Conservation (phyloP, 169 alveolate species). For the Perkinsus marinus region DNA sequence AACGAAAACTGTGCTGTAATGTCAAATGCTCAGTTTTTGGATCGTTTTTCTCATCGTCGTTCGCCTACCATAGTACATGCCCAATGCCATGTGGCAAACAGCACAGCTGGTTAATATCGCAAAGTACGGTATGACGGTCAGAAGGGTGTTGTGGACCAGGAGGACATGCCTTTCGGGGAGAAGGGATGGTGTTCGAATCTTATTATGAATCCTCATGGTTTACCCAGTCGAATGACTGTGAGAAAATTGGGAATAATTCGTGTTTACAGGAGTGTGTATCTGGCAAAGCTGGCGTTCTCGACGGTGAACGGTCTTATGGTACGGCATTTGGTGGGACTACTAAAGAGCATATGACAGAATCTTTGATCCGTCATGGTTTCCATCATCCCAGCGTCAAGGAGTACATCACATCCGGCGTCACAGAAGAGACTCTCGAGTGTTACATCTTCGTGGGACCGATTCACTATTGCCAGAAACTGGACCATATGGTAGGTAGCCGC, state of each 20-base stretch:
- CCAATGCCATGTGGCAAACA: background rate
- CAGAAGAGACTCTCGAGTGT: conserved; percentile 95
- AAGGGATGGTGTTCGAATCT: conserved; percentile 99
- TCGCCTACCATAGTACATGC: no score
- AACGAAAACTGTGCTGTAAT: no score
- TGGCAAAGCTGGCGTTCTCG: conserved; percentile 80
- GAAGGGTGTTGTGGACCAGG: conserved; percentile 94
- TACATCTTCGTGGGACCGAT: conserved; percentile 96
- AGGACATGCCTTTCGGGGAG: conserved; percentile 94
- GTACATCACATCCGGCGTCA: conserved; percentile 86
- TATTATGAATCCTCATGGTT: conserved; percentile 99
- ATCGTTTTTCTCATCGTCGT: no score
- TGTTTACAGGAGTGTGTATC: background rate
- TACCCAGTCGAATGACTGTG: conserved; percentile 99
- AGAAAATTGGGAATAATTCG: conserved; percentile 61
- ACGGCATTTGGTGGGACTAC: conserved; percentile 92
- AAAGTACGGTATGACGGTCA: conserved; percentile 86
- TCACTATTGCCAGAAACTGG: conserved; percentile 94
- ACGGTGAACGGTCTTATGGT: conserved; percentile 90
- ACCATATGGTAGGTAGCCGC: conserved; percentile 88
- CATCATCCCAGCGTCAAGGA: conserved; percentile 78
- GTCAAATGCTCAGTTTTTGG: no score
- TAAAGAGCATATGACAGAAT: conserved; percentile 72
- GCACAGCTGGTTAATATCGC: background rate
- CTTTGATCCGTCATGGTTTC: conserved; percentile 84